Conservation (phyloP, 1,284 basidiomycete species). For the Ustilago shanxiensis region DNA sequence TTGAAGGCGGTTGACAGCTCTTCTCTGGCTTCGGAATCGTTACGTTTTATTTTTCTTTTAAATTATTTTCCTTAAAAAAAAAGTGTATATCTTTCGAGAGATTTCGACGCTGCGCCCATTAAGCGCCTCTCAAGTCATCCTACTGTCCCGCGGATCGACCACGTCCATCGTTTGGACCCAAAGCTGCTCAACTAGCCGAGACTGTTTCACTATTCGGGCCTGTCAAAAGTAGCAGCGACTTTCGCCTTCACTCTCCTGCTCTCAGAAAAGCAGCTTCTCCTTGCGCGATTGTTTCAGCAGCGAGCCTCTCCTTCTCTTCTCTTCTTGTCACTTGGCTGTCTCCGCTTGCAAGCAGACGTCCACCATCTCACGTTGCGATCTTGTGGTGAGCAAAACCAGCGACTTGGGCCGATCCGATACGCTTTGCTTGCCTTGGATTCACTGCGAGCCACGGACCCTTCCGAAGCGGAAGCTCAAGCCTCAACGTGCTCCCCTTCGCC, state of each 20-base stretch:
- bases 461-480: neutral
- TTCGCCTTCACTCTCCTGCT: neutral
- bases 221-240: neutral
- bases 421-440: neutral
- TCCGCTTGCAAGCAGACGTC: neutral
- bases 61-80: neutral
- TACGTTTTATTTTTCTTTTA: neutral
- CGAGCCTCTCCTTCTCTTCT: neutral
- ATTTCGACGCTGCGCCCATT: neutral
- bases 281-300: neutral
- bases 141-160: neutral
- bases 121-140: neutral
- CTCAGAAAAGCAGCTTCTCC: neutral
- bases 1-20: conserved; percentile 1
- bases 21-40: neutral
- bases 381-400: conserved; percentile 5
- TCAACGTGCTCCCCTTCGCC: no score
- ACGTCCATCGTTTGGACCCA: neutral
- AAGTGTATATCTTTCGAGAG: conserved; percentile 1
- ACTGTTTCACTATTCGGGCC: conserved; percentile 4
- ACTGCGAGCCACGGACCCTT: neutral
- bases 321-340: neutral
- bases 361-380: neutral
- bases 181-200: neutral
- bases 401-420: neutral